Conservation (phyloP, 805 yeast genomes). For the Candida saitoana region DNA sequence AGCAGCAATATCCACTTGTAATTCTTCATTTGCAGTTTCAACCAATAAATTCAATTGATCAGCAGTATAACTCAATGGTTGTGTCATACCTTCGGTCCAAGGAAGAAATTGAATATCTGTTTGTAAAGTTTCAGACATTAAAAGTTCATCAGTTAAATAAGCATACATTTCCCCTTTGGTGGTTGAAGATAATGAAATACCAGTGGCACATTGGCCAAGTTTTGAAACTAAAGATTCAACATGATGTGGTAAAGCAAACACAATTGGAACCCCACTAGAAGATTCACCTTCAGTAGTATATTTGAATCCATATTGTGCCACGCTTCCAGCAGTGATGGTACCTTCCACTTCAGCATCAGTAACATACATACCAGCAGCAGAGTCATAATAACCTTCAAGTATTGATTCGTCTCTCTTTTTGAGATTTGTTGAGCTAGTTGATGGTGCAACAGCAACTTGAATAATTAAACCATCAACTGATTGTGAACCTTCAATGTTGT, state of each 20-base stretch:
- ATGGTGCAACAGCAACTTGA: conserved; percentile 35
- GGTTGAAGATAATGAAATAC: conserved; percentile 41
- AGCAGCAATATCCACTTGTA: conserved; percentile 41
- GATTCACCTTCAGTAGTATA: conserved; percentile 53
- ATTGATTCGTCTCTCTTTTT: conserved; percentile 6
- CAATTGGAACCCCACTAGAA: conserved; percentile 39
- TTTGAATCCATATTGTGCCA: conserved; percentile 45
- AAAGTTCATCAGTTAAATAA: conserved; percentile 36
- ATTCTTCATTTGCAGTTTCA: conserved; percentile 43
- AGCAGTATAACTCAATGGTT: conserved; percentile 34
- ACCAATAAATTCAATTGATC: conserved; percentile 44
- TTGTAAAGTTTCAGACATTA: conserved; percentile 37
- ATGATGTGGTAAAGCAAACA: conserved; percentile 56
- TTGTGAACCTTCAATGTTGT: conserved; percentile 40
- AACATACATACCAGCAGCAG: conserved; percentile 67
- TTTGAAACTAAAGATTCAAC: conserved; percentile 29
- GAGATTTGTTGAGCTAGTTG: conserved; percentile 9
- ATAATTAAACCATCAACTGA: conserved; percentile 44
- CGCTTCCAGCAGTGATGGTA: conserved; percentile 37
- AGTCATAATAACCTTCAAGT: conserved; percentile 48
- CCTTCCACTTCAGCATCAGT: conserved; percentile 48
- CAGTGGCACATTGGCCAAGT: conserved; percentile 32
- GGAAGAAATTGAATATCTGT: conserved; percentile 43
- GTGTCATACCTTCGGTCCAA: conserved; percentile 33
- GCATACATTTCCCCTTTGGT: conserved; percentile 51